Evolutionary conservation across 805 yeast species (phyloP), one percentile per base, ranked within the genome.

Genomic region (Tetrapisispora pingtungensis): DNA sequence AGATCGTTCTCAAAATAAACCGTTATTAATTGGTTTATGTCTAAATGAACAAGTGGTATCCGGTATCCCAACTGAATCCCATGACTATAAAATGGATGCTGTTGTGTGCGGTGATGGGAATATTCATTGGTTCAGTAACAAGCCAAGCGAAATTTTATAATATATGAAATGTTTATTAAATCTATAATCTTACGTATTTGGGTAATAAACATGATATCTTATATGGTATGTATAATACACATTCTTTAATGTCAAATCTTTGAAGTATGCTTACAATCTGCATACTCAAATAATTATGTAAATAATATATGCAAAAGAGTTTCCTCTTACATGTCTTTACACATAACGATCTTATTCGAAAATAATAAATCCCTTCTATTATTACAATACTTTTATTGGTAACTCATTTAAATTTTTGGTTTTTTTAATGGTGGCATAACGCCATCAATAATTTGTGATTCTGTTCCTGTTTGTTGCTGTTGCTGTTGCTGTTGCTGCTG

Each of bases 81-180:
- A 64, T 45, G 68, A 64, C 43, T 48, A 52, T 31, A 28, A 40
- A 18, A 54, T 64, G 64, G 64, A 64, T 34, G 55, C 57, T 27
- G 46, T 62, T 3, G 50, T 62, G 1, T 42, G 52, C 22, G 65
- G 66, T 13, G 60, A 59, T 40, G 65, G 64, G 1, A 41, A 45
- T 14, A 10, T 46, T 14, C 40, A 46, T 37, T 46, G 49, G 50
- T 43, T 49, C 10, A 90, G 19, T 4, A 15, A 32, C 83, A n/a
- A 36, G n/a, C n/a, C 14, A 14, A 24, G 4, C 3, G 10, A 20
- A 17, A 3, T 15, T n/a, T 14, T 5, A n/a, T 20, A 28, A 28
- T 7, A 7, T 10, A 7, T 28, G 13, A 10, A 28, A 7, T 7
- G 31, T 28, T 28, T 28, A 28, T 28, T 28, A 28, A 28, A 14